Base-by-base conservation (phyloP, 495 filamentous ascomycete species). In the Aspergillus sclerotioniger region DNA sequence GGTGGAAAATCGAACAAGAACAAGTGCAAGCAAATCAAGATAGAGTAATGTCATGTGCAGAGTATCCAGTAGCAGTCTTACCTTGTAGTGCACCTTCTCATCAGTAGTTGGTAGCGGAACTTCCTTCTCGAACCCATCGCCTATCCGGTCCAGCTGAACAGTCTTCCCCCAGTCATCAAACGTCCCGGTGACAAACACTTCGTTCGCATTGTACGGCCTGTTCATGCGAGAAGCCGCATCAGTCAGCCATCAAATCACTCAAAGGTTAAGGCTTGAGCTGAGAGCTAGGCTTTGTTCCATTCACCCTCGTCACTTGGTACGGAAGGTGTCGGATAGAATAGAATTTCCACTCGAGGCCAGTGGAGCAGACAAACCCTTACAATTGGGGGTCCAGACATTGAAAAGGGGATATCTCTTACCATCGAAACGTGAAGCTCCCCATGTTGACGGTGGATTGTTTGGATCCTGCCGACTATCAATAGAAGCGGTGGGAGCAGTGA, bases 151-250 rank as follows among this genome's bases (percentile, higher is more conserved):
- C 50, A 98, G 80, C 76, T 86, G 84, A 64, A 90, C 84, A 48
- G 82, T 90, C 79, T 91, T 90, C 46, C 82, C 78, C 94, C 94
- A 98, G 76, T 91, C 83, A 72, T 98, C 93, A 69, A 98, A 98
- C 49, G 89, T 93, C 66, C 94, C 94, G 7, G 92, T 96, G 57
- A 98, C 94, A 71, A 88, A 92, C 62, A 98, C 94, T 69, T 96
- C 91, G 59, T 81, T 80, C 59, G 89, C 91, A 60, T 79, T 67
- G 67, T 91, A 84, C 61, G 85, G 82, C 90, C 90, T 92, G 59
- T 21, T 58, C 25, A 67, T 59, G 64, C 61, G 50, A 64, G 62
- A 51, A 67, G 61, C 63, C 61, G 63, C 21, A 53, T 60, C 58
- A 58, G 71, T 73, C 65, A 75, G 72, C 67, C 61, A 57, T 57